Percentiles rank a stretch among this genome's conserved stretches.
Evolutionary conservation across 768 basidiomycete species (phyloP).

Genomic region (Pulveroboletus frians): DNA sequence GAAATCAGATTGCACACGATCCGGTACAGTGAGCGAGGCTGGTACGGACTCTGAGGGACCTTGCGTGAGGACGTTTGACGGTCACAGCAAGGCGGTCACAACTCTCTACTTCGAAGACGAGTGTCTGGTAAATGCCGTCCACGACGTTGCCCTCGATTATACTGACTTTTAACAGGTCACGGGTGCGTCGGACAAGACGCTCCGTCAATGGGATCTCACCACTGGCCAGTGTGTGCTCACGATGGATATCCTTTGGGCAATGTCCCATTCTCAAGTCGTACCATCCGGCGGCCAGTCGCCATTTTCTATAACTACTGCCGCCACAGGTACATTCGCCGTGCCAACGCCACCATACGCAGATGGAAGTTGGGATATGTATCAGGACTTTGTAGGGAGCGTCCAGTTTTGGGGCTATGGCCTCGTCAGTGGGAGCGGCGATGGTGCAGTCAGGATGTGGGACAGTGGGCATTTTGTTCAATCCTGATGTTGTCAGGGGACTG

Average conservation of each 20-base stretch:
- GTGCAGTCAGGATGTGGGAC: constrained; percentile 99
- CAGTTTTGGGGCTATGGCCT: constrained; percentile 99
- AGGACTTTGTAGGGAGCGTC: constrained; percentile 95
- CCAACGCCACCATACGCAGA: constrained; percentile 86
- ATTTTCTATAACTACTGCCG: constrained; percentile 50
- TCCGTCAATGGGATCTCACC: constrained; percentile 95
- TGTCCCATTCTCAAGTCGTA: constrained; percentile 73
- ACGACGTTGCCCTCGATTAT: constrained; percentile 1
- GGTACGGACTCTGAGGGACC: constrained; percentile 41
- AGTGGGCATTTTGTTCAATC: constrained; percentile 49
- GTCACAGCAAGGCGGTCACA: constrained; percentile 90
- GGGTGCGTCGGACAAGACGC: constrained; percentile 95
- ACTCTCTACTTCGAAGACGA: constrained; percentile 94
- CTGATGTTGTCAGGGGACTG: neutral
- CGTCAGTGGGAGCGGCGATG: constrained; percentile 95
- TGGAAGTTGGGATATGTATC: constrained; percentile 90
- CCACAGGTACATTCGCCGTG: constrained; percentile 66
- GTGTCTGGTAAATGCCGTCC: constrained; percentile 60
- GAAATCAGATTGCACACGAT: constrained; percentile 38
- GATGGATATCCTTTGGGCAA: constrained; percentile 99
- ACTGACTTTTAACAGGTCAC: constrained; percentile 63
- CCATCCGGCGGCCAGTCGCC: constrained; percentile 38
- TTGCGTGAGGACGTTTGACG: constrained; percentile 75
- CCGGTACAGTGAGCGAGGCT: constrained; percentile 34
- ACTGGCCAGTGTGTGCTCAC: constrained; percentile 98